phyloP scores from a whole-genome alignment of 306 rosid species.

The Prunus kanzakura region DNA sequence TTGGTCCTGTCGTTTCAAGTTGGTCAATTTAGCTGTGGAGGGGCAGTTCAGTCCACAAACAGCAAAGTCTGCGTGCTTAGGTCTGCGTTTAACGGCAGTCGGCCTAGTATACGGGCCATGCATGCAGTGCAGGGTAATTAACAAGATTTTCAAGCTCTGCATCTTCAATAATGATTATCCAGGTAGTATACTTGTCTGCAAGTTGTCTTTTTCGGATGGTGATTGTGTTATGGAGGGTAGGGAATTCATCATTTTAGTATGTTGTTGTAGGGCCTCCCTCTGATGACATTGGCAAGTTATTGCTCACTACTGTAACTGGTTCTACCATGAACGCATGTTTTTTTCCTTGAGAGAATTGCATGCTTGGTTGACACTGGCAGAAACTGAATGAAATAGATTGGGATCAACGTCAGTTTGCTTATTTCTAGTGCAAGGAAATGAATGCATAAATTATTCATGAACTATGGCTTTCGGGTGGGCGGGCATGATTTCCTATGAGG shows the following conservation, averaged over 20 bases:
- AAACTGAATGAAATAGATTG: constrained; percentile 32
- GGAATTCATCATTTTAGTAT: constrained; percentile 17
- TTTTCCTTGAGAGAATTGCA: constrained; percentile 63
- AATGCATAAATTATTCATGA: constrained; percentile 64
- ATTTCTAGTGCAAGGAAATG: constrained; percentile 36
- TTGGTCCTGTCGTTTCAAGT: too few relatives aligned
- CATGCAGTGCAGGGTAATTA: constrained; percentile 36
- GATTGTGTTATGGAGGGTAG: constrained; percentile 14
- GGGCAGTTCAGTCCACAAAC: neutral
- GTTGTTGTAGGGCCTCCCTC: constrained; percentile 56
- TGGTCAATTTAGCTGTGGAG: too few relatives aligned
- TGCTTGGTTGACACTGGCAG: constrained; percentile 35
- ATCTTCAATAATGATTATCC: too few relatives aligned
- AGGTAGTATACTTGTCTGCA: neutral
- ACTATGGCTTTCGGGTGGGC: constrained; percentile 59
- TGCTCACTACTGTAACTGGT: constrained; percentile 42
- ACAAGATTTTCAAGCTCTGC: too few relatives aligned
- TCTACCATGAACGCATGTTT: constrained; percentile 57
- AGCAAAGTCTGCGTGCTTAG: constrained; percentile 35
- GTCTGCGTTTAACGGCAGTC: constrained; percentile 53
- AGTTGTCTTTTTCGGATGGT: neutral
- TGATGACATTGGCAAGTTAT: constrained; percentile 50
- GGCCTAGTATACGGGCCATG: constrained; percentile 66
- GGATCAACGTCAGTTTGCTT: constrained; percentile 44
- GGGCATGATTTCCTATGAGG: constrained; percentile 43